Evolutionary conservation across 495 filamentous ascomycete genomes (phyloP), one percentile per base, ranked within the genome.

Genomic region (Aspergillus incahuasiensis): DNA sequence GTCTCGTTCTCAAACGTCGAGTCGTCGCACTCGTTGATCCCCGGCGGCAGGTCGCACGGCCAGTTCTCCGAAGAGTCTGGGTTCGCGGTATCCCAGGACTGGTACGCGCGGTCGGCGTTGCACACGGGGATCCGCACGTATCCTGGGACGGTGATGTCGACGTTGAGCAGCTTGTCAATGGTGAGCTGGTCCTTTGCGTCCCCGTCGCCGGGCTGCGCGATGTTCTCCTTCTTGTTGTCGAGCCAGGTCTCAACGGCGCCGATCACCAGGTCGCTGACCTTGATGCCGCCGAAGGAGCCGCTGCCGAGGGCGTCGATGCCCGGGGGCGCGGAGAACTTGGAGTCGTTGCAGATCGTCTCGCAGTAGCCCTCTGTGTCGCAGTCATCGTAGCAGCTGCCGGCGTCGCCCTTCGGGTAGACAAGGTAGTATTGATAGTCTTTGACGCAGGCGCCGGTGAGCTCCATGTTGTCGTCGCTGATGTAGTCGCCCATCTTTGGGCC

Each of bases 41-140:
- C 59, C 20, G 56, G 54, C n/a, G 55, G 57, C 41, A 61, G 52
- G 35, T 62, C 53, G 57, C 70, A 73, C 38, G 70, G 70, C 35
- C 61, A 73, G 53, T 62, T 57, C 13, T 35, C n/a, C n/a, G 40
- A 57, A 30, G 34, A 47, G 30, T 38, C 52, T 19, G 39, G 19
- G 12, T 48, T 43, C 15, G 52, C 30, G 1, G 55, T 58, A 35
- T 65, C 59, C 56, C 60, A 62, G 18, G 60, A 62, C 38, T 52
- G 49, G n/a, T 18, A 55, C 19, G 56, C 60, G 16, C 43, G 52
- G 32, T 48, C 40, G 38, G 60, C 25, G 38, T 61, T 67, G 57
- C 71, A 72, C 1, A 71, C 66, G 16, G 72, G 69, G 0, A 75
- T 53, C 1, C 58, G 58, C 21, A 73, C 60, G 46, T 60, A 68